phyloP scores from a whole-genome alignment of 169 alveolate genomes.

The Plasmodium fragile region DNA sequence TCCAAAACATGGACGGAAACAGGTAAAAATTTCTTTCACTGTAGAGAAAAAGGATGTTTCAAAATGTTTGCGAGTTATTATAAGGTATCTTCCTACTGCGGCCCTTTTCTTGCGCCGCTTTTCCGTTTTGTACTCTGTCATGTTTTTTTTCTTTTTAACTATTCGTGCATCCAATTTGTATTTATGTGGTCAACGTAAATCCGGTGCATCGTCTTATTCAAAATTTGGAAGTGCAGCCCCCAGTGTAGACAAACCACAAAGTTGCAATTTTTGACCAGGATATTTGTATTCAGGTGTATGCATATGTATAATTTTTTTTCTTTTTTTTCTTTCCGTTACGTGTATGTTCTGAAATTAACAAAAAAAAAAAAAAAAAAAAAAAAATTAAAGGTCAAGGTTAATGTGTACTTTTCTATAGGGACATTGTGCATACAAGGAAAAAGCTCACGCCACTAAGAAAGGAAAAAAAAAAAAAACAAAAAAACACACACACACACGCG shows the following conservation, averaged over 20 bases:
- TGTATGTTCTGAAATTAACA: not conserved
- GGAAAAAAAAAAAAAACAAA: too few species aligned
- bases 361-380: not conserved
- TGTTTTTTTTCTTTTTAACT: conserved; percentile 11
- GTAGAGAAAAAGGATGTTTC: not conserved
- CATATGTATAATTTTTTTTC: not conserved
- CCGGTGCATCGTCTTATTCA: not conserved
- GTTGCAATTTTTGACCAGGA: not conserved
- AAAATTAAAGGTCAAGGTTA: not conserved
- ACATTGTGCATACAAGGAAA: not conserved
- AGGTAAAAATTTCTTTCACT: not conserved
- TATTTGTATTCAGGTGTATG: not conserved
- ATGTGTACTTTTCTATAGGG: not conserved
- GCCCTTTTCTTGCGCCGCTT: not conserved
- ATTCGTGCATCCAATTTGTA: not conserved
- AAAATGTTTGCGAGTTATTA: not conserved
- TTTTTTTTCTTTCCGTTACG: not conserved
- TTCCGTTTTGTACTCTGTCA: not conserved
- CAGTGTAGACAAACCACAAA: not conserved
- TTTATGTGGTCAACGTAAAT: not conserved
- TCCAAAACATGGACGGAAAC: not conserved
- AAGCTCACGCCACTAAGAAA: not conserved
- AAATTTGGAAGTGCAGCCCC: not conserved
- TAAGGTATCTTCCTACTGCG: not conserved
- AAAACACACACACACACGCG: not conserved